These are phyloP conservation scores for Arachnomyces sp. DNA, from an alignment of 2,329 filamentous ascomycete genomes.

Conservation along the genomic window DNA sequence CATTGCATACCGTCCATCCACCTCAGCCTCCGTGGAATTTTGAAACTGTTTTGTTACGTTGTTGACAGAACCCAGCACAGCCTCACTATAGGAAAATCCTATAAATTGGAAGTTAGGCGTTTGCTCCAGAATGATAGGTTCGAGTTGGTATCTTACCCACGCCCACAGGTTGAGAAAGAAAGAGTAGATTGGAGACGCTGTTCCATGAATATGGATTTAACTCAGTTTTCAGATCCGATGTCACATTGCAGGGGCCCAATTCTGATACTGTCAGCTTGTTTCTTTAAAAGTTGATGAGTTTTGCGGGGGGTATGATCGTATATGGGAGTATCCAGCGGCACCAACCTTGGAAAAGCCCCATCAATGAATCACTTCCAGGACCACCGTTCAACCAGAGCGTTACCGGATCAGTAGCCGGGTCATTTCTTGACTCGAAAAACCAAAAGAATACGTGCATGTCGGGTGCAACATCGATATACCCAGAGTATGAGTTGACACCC, in stretches of 20 bases:
- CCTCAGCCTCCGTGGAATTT: slow-evolving; percentile 33
- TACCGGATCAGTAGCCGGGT: slow-evolving; percentile 37
- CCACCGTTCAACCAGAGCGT: slow-evolving; percentile 38
- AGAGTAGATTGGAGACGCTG: slow-evolving; percentile 52
- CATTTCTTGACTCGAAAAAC: slow-evolving; percentile 49
- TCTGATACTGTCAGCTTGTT: slow-evolving; percentile 21
- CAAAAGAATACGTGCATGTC: slow-evolving; percentile 47
- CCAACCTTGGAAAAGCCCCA: slow-evolving; percentile 34
- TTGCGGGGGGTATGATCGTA: not conserved
- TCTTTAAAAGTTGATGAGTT: not conserved
- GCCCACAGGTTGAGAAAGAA: slow-evolving; percentile 54
- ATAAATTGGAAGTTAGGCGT: not conserved
- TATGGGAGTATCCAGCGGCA: not conserved
- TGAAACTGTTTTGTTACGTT: slow-evolving; percentile 38
- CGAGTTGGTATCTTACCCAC: slow-evolving; percentile 32
- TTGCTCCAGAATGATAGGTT: not conserved
- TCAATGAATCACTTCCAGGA: slow-evolving; percentile 34
- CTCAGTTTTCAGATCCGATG: slow-evolving; percentile 35
- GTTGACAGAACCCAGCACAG: slow-evolving; percentile 34
- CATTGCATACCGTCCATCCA: slow-evolving; percentile 41
- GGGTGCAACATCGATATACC: slow-evolving; percentile 46
- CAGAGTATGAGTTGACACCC: slow-evolving; percentile 48
- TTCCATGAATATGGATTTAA: slow-evolving; percentile 55
- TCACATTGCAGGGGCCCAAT: slow-evolving; percentile 37
- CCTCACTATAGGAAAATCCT: slow-evolving; percentile 29